Conservation (phyloP, 306 rosid genomes). For the Dicorynia guianensis region DNA sequence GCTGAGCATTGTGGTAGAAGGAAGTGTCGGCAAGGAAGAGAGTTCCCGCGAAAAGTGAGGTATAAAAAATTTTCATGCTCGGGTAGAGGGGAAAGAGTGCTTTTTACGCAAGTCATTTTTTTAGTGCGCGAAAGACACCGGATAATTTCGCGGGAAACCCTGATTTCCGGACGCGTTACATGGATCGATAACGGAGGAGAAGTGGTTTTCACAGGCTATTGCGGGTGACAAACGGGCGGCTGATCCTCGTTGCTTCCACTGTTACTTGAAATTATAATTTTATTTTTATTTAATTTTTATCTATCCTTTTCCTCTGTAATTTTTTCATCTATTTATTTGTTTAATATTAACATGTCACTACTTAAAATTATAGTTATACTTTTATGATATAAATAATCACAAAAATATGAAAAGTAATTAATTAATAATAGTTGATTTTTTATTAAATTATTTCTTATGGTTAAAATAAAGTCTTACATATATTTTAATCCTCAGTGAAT, state of each 20-base stretch:
- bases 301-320: no score
- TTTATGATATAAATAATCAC: no score
- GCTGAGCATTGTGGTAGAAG: constrained; percentile 37
- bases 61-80: background rate
- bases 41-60: constrained; percentile 48
- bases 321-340: no score
- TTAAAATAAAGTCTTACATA: no score
- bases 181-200: constrained; percentile 22
- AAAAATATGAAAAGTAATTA: no score
- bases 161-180: constrained; percentile 46
- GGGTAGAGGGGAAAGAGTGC: background rate
- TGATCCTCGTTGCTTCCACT: constrained; percentile 31
- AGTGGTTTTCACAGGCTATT: constrained; percentile 43
- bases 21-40: constrained; percentile 60
- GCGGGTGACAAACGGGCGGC: constrained; percentile 44
- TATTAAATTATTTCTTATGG: no score
- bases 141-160: constrained; percentile 68
- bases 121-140: constrained; percentile 42
- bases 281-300: no score
- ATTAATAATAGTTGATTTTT: no score
- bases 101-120: background rate
- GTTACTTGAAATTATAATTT: background rate
- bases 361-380: no score
- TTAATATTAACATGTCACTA: no score
- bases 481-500: no score